Conservation (phyloP, 2,329 filamentous ascomycete species). For the Epichloe scottii region DNA sequence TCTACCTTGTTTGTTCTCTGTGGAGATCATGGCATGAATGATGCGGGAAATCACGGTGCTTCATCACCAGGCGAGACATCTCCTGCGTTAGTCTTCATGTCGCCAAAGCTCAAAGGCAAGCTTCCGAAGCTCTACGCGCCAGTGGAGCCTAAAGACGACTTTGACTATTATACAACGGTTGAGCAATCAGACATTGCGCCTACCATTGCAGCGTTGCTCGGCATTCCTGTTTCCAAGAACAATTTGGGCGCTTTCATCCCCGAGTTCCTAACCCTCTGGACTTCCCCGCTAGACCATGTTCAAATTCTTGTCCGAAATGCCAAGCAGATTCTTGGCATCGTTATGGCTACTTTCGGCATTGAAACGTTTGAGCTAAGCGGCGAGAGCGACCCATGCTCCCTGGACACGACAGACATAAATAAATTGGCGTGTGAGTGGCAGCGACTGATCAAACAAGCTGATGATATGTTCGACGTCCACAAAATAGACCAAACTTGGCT, state of each 20-base stretch:
- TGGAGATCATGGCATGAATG: constrained; percentile 99
- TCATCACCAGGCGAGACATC: constrained; percentile 92
- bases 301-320: constrained; percentile 68
- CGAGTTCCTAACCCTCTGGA: constrained; percentile 69
- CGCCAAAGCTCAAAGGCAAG: constrained; percentile 60
- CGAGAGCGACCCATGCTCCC: constrained; percentile 24
- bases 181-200: constrained; percentile 92
- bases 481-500: constrained; percentile 28
- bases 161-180: constrained; percentile 72
- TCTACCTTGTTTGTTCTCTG: constrained; percentile 76
- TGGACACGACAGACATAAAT: constrained; percentile 30
- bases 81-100: constrained; percentile 80
- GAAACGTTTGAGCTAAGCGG: constrained; percentile 27
- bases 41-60: constrained; percentile 91
- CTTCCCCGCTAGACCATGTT: constrained; percentile 36
- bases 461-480: constrained; percentile 10
- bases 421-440: constrained; percentile 59
- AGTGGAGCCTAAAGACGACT: constrained; percentile 49
- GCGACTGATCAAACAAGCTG: constrained; percentile 16
- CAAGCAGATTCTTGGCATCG: constrained; percentile 64
- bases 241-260: constrained; percentile 79
- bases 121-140: constrained; percentile 36
- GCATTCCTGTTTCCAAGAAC: constrained; percentile 79
- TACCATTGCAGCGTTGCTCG: constrained; percentile 74
- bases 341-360: constrained; percentile 56